These are phyloP conservation scores for Vigna nakashimae DNA, from an alignment of 306 rosid genomes.

Conservation along the genomic window DNA sequence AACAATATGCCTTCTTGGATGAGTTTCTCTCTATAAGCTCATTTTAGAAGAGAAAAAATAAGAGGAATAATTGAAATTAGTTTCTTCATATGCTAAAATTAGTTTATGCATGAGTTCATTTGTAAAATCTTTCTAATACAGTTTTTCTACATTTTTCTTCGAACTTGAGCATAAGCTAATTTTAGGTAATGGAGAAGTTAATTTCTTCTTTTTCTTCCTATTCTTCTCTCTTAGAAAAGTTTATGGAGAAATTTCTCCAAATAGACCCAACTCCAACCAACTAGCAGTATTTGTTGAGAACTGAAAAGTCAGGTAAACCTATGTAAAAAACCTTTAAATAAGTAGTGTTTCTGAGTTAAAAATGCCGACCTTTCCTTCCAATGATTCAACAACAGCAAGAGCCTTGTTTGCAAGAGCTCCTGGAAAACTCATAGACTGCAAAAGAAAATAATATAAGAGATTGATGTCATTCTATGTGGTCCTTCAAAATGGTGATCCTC, in stretches of 20 bases:
- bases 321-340: slow-evolving; percentile 27
- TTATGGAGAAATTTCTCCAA: no score
- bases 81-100: no score
- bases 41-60: no score
- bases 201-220: no score
- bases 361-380: slow-evolving; percentile 93
- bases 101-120: no score
- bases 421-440: slow-evolving; percentile 81
- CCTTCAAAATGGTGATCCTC: slow-evolving; percentile 31
- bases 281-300: slow-evolving; percentile 26
- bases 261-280: neutral
- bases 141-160: no score
- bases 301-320: slow-evolving; percentile 13
- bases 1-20: neutral
- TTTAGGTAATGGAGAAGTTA: no score
- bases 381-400: slow-evolving; percentile 76
- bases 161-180: no score
- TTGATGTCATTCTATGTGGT: slow-evolving; percentile 38
- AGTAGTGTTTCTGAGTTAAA: slow-evolving; percentile 25
- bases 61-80: no score
- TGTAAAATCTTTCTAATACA: no score
- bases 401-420: slow-evolving; percentile 77
- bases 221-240: no score
- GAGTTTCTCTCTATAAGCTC: no score
- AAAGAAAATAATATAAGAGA: slow-evolving; percentile 35